Base-by-base conservation (phyloP, 768 basidiomycete species). In the Hysterangium stoloniferum region DNA sequence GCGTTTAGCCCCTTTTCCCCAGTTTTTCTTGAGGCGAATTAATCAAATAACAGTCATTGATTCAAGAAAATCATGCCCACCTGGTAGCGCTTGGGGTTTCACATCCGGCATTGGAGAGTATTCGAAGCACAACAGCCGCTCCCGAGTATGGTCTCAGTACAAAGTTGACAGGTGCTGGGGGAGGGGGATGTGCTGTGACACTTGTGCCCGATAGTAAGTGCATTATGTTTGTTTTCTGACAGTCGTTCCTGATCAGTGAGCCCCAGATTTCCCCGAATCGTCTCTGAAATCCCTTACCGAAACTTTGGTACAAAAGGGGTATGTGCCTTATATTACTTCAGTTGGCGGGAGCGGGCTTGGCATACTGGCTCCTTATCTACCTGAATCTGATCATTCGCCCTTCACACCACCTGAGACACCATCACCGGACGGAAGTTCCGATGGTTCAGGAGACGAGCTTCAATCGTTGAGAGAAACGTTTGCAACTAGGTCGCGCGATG, bases 81-180 rank as follows among this genome's bases (percentile, higher is more conserved):
- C 80, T 99, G 20, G 82, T 80, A 27, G 71, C 80, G 27, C 78
- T 99, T 25, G 90, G 84, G 11, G 96, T 98, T 28, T 96, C 94
- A 2, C 96, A 99, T 65, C 80, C 90, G 9, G 69, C 83, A 1
- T 68, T 99, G 52, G 96, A 99, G 66, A 68, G 73, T 19, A 92
- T 97, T 57, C 78, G 82, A 48, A 66, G 72, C n/a, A 81, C 76
- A 57, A 89, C 92, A 0, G 66, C 70, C 8, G 72, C 74, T 8
- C 61, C 70, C 54, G 84, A 82, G 6, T 86, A 84, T 67, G 68
- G 69, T 8, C 71, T 98, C 42, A 81, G 80, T 59, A 93, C 92
- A n/a, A 96, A 97, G 71, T 69, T 99, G 51, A 99, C 96, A 6
- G 96, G 96, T 35, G 95, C 96, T 6, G 96, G 96, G 27, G 96